phyloP scores from a whole-genome alignment of 2,329 filamentous ascomycete species.

The Talaromyces rugulosus region DNA sequence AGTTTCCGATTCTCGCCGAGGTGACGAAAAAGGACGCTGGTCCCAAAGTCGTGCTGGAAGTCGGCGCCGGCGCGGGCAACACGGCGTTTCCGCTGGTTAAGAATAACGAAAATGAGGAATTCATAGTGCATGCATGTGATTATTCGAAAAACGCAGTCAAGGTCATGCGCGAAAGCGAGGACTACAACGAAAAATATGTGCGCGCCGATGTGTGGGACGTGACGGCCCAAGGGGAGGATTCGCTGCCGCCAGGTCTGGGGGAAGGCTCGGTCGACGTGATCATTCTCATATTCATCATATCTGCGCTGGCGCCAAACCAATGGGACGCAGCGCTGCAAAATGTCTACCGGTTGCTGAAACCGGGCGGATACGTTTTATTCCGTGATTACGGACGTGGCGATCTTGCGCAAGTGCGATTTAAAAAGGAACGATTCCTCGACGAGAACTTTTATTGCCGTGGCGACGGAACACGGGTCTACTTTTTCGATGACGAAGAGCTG shows the following conservation, averaged over 20 bases:
- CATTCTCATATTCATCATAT: slow-evolving; percentile 96
- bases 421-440: slow-evolving; percentile 87
- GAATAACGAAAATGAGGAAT: slow-evolving; percentile 73
- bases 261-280: slow-evolving; percentile 86
- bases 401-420: slow-evolving; percentile 93
- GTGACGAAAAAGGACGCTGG: slow-evolving; percentile 69
- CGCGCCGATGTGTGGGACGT: slow-evolving; percentile 95
- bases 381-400: slow-evolving; percentile 95
- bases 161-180: slow-evolving; percentile 76
- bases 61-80: slow-evolving; percentile 93
- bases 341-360: slow-evolving; percentile 77
- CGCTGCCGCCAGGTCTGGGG: slow-evolving; percentile 68
- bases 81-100: slow-evolving; percentile 88
- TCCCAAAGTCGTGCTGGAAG: slow-evolving; percentile 71
- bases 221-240: slow-evolving; percentile 50
- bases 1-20: slow-evolving; percentile 82
- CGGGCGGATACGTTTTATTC: slow-evolving; percentile 90
- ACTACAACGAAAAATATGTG: slow-evolving; percentile 69
- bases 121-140: slow-evolving; percentile 90
- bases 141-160: slow-evolving; percentile 94
- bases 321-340: slow-evolving; percentile 82
- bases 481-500: slow-evolving; percentile 86
- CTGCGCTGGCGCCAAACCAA: slow-evolving; percentile 76
- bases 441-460: slow-evolving; percentile 98
- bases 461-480: slow-evolving; percentile 94